Percentiles rank a stretch among this genome's conserved stretches.
Conservation (phyloP, 805 yeast genomes). For the Saccharomycopsis capsularis region DNA sequence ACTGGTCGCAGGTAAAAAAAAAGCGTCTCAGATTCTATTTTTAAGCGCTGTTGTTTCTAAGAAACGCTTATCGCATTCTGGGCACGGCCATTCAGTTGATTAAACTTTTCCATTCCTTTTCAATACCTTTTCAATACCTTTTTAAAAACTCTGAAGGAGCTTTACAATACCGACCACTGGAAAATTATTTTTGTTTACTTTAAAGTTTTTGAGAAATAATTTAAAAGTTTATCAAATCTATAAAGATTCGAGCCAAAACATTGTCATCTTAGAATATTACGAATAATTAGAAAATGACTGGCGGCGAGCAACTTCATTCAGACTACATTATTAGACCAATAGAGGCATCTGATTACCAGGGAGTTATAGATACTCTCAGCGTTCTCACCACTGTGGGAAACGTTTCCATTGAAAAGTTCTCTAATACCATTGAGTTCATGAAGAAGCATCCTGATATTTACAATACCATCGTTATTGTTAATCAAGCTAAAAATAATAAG, state of each 20-base stretch:
- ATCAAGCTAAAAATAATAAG: slow-evolving; percentile 31
- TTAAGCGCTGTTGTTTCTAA: no score
- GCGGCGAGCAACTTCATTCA: slow-evolving; percentile 37
- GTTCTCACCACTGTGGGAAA: slow-evolving; percentile 82
- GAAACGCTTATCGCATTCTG: no score
- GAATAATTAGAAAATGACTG: background rate
- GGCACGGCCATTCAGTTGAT: no score
- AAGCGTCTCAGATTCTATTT: no score
- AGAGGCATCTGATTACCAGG: slow-evolving; percentile 50
- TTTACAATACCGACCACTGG: no score
- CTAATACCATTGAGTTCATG: slow-evolving; percentile 54
- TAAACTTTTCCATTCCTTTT: no score
- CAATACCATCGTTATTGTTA: slow-evolving; percentile 61
- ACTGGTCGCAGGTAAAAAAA: no score
- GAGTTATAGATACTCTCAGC: slow-evolving; percentile 53
- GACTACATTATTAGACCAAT: slow-evolving; percentile 64
- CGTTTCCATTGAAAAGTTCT: slow-evolving; percentile 45
- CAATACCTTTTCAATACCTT: no score
- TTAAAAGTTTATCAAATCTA: background rate
- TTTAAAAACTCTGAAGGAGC: no score
- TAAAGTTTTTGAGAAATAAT: background rate
- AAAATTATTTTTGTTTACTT: background rate
- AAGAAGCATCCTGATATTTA: slow-evolving; percentile 42
- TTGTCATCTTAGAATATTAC: background rate
- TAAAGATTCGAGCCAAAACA: background rate